Evolutionary conservation across 257 asterid genomes (phyloP).

Genomic region (Nyctanthes arbortristis): DNA sequence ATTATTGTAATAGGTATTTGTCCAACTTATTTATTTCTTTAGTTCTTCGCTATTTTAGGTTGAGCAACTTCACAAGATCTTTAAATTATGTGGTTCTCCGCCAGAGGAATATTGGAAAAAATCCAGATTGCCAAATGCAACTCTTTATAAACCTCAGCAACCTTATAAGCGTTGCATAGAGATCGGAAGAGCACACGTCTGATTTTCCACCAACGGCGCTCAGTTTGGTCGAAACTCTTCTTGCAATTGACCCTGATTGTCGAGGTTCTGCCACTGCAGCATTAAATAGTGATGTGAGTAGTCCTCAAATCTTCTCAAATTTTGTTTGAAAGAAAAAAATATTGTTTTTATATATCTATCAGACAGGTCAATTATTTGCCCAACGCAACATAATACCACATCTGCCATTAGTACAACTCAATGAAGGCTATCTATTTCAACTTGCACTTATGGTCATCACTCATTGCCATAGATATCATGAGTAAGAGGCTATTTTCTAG

Average conservation of each 20-base stretch:
- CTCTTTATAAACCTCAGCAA: slow-evolving; percentile 81
- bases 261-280: slow-evolving; percentile 84
- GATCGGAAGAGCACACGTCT: too few species aligned
- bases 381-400: not conserved
- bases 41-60: slow-evolving; percentile 42
- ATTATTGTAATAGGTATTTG: not conserved
- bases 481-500: not conserved
- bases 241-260: slow-evolving; percentile 74
- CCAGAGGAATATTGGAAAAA: slow-evolving; percentile 86
- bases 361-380: not conserved
- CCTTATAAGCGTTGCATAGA: slow-evolving; percentile 66
- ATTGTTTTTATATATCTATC: not conserved
- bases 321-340: not conserved
- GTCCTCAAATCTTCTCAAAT: not conserved
- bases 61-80: slow-evolving; percentile 92
- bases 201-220: slow-evolving; percentile 74
- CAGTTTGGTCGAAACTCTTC: slow-evolving; percentile 64
- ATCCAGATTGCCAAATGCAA: slow-evolving; percentile 69
- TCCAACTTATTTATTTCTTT: not conserved
- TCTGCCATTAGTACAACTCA: not conserved
- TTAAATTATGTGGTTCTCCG: slow-evolving; percentile 91
- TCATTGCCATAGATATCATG: not conserved
- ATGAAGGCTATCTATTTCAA: not conserved
- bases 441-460: not conserved
- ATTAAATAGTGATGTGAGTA: slow-evolving; percentile 66